These are phyloP conservation scores for Przewalskia tangutica DNA, from an alignment of 257 asterid genomes.

Conservation along the genomic window DNA sequence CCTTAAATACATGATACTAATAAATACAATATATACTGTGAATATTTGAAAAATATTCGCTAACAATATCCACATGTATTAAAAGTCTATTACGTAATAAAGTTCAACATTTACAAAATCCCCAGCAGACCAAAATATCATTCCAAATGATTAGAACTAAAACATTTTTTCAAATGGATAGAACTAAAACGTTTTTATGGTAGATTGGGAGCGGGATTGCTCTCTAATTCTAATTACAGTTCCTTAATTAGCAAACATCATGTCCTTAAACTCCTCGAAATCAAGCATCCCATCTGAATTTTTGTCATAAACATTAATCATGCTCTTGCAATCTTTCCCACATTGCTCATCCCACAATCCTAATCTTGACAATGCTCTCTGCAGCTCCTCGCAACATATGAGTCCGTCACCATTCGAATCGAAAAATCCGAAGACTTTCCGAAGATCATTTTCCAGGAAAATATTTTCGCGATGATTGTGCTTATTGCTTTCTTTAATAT, in stretches of 20 bases:
- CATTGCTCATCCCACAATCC: conserved; percentile 18
- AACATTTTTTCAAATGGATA: background rate
- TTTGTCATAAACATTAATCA: conserved; percentile 32
- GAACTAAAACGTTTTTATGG: background rate
- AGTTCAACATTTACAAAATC: background rate
- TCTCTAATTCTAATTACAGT: background rate
- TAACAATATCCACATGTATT: no score
- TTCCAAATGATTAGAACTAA: background rate
- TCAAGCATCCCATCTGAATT: conserved; percentile 54
- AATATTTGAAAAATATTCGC: no score
- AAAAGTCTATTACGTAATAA: background rate
- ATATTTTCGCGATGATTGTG: background rate
- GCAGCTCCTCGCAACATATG: conserved; percentile 20
- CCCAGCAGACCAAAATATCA: background rate
- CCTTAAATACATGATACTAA: no score
- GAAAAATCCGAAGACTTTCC: conserved; percentile 15
- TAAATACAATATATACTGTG: no score
- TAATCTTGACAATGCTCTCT: conserved; percentile 16
- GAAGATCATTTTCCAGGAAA: conserved; percentile 4
- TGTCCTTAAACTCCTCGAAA: conserved; percentile 49
- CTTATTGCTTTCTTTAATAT: background rate
- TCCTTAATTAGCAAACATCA: conserved; percentile 22
- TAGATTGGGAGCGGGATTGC: background rate
- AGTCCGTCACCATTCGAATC: conserved; percentile 24
- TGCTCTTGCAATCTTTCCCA: conserved; percentile 24